These are phyloP conservation scores for Delonix regia DNA, from an alignment of 306 rosid species.

Conservation along the genomic window DNA sequence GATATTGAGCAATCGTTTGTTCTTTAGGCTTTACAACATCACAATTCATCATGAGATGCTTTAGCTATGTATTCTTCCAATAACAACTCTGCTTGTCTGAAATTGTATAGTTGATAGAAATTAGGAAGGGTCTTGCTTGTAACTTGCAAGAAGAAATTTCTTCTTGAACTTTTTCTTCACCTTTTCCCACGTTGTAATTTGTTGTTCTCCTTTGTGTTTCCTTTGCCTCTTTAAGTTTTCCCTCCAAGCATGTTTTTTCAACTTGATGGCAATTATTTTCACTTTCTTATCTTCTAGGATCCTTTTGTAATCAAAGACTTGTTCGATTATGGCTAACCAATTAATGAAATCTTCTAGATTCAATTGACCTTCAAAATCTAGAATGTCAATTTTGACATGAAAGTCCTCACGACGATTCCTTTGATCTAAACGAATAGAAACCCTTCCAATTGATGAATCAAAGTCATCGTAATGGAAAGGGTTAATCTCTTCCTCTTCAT, in stretches of 20 bases:
- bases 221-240: not conserved
- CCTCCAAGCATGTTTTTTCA: not conserved
- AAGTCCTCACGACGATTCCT: not conserved
- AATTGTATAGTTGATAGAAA: too few species aligned
- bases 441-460: not conserved
- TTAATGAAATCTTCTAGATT: too few species aligned
- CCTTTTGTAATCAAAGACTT: not conserved
- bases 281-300: not conserved
- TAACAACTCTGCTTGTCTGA: too few species aligned
- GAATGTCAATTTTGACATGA: not conserved
- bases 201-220: not conserved
- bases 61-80: too few species aligned
- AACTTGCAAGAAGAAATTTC: not conserved
- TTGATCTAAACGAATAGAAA: not conserved
- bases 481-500: not conserved
- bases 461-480: conserved; percentile 30
- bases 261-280: not conserved
- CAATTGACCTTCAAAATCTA: not conserved
- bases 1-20: too few species aligned
- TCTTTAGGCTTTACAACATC: too few species aligned
- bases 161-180: not conserved
- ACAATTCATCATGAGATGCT: too few species aligned
- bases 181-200: not conserved
- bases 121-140: too few species aligned
- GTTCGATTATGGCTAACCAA: not conserved